These are phyloP conservation scores for Termitomyces sp. DNA, from an alignment of 768 basidiomycete species.

Conservation along the genomic window DNA sequence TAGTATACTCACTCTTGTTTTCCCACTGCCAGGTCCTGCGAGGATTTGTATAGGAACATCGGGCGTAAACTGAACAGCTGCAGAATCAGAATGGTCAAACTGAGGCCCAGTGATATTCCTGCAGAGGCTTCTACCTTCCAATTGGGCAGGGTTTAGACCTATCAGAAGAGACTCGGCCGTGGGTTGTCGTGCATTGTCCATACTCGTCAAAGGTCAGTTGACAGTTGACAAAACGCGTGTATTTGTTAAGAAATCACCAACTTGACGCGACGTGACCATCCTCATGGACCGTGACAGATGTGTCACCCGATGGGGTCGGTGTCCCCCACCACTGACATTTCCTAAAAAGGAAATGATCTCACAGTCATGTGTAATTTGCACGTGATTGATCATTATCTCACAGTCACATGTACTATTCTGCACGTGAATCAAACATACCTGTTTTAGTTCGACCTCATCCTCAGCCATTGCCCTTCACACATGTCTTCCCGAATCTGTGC, in stretches of 20 bases:
- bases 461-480: too few relatives aligned
- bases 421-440: too few relatives aligned
- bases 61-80: constrained; percentile 66
- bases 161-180: constrained; percentile 44
- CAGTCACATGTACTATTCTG: too few relatives aligned
- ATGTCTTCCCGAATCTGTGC: too few relatives aligned
- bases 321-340: too few relatives aligned
- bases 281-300: neutral
- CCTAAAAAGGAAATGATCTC: too few relatives aligned
- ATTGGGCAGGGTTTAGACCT: constrained; percentile 10
- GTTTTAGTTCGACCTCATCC: too few relatives aligned
- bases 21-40: constrained; percentile 75
- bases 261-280: neutral
- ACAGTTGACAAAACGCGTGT: neutral
- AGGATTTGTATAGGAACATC: constrained; percentile 68
- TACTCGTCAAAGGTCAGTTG: neutral
- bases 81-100: neutral
- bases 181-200: neutral
- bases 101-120: constrained; percentile 12
- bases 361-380: too few relatives aligned
- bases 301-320: neutral
- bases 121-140: constrained; percentile 6
- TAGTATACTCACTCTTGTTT: constrained; percentile 44
- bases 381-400: too few relatives aligned
- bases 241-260: neutral